Conservation (phyloP, 768 basidiomycete species). For the Lentinula raphanica region DNA sequence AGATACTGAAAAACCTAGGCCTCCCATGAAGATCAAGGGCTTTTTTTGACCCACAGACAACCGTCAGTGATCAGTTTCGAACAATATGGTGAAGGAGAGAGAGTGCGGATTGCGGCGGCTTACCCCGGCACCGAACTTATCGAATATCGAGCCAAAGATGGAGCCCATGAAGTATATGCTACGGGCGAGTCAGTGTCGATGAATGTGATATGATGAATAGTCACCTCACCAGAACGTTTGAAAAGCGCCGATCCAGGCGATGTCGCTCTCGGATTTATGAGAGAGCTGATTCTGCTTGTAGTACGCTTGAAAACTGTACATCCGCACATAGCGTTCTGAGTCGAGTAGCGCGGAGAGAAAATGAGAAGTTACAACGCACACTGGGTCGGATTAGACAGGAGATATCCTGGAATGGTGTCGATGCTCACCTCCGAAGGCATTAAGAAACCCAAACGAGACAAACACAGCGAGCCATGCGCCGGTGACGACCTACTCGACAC, state of each 20-base stretch:
- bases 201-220: too few relatives aligned
- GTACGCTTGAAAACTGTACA: constrained; percentile 20
- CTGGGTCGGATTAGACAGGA: too few relatives aligned
- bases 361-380: background rate
- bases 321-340: too few relatives aligned
- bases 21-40: constrained; percentile 7
- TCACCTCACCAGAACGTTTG: constrained; percentile 18
- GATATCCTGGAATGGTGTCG: too few relatives aligned
- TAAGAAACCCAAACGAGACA: constrained; percentile 15
- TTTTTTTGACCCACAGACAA: too few relatives aligned
- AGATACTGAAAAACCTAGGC: constrained; percentile 4
- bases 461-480: constrained; percentile 16
- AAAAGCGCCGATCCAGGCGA: constrained; percentile 22
- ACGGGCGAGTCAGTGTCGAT: background rate
- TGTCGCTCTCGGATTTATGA: constrained; percentile 15
- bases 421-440: constrained; percentile 16
- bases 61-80: too few relatives aligned
- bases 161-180: constrained; percentile 16
- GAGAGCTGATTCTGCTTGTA: constrained; percentile 17
- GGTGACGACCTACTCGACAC: constrained; percentile 2
- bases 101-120: too few relatives aligned
- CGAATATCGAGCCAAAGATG: constrained; percentile 14
- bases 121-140: constrained; percentile 13
- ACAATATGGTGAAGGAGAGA: background rate
- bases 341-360: too few relatives aligned